Percentiles rank a stretch among this genome's conserved stretches.
phyloP scores from a whole-genome alignment of 1,284 basidiomycete species.

The Cutaneotrichosporon cavernicola region DNA sequence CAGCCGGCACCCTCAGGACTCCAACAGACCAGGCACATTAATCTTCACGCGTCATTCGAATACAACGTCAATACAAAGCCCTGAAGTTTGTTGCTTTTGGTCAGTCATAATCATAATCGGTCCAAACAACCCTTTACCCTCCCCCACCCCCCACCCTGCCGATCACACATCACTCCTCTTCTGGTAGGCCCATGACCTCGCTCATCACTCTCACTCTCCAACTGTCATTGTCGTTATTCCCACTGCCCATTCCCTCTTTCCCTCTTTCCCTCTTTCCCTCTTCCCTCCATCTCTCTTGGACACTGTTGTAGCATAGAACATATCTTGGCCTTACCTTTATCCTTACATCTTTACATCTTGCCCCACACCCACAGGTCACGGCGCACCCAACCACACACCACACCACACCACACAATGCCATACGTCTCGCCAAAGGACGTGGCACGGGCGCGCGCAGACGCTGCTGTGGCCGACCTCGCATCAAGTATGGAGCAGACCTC shows the following conservation, averaged over 20 bases:
- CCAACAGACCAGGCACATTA: too few relatives aligned
- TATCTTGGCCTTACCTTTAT: neutral
- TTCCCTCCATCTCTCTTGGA: neutral
- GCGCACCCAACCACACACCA: too few relatives aligned
- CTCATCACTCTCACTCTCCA: too few relatives aligned
- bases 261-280: neutral
- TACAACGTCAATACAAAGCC: too few relatives aligned
- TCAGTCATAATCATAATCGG: too few relatives aligned
- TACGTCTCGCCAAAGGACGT: constrained; percentile 16
- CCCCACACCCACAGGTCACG: neutral
- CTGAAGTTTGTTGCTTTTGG: too few relatives aligned
- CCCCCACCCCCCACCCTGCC: too few relatives aligned
- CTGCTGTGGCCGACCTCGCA: constrained; percentile 9
- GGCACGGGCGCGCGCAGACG: neutral
- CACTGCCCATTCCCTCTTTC: too few relatives aligned
- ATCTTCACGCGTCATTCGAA: too few relatives aligned
- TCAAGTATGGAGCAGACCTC: neutral
- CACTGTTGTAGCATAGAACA: neutral
- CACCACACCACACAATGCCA: constrained; percentile 11
- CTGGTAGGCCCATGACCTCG: neutral
- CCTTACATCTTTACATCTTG: neutral
- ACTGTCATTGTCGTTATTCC: neutral
- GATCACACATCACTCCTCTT: too few relatives aligned
- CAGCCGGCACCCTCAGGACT: too few relatives aligned
- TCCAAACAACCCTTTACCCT: too few relatives aligned